These are phyloP conservation scores for Helminthosporium solani DNA, from an alignment of 2,329 filamentous ascomycete genomes.

Conservation along the genomic window DNA sequence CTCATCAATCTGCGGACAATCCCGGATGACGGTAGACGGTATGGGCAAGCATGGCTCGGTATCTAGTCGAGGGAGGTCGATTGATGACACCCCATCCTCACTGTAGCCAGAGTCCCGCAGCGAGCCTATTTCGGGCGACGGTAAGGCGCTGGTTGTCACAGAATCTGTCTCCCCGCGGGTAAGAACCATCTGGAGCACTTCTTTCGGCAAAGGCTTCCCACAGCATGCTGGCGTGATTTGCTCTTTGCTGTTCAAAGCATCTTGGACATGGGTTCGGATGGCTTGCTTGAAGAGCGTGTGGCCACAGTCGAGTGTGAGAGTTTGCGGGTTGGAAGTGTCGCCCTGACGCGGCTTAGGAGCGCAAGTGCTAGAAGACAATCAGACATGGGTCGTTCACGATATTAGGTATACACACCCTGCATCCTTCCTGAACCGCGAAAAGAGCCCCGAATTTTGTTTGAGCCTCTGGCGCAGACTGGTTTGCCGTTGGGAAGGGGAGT, in stretches of 20 bases:
- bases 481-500: constrained; percentile 20
- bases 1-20: constrained; percentile 5
- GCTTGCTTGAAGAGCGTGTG: constrained; percentile 31
- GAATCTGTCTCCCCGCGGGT: constrained; percentile 41
- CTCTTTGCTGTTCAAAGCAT: constrained; percentile 34
- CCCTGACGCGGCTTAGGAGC: constrained; percentile 26
- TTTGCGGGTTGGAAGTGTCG: constrained; percentile 25
- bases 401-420: constrained; percentile 22
- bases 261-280: constrained; percentile 36
- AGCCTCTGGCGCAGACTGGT: constrained; percentile 16
- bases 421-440: constrained; percentile 37
- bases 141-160: constrained; percentile 16
- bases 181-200: constrained; percentile 42
- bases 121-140: constrained; percentile 18
- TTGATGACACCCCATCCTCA: constrained; percentile 26
- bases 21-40: background rate
- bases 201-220: constrained; percentile 42
- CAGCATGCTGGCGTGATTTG: constrained; percentile 44
- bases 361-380: constrained; percentile 24
- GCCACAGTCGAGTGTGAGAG: constrained; percentile 32
- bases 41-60: background rate
- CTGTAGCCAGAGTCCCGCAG: constrained; percentile 30
- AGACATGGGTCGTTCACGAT: constrained; percentile 10
- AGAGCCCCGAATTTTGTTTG: constrained; percentile 32
- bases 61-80: constrained; percentile 19